phyloP scores from a whole-genome alignment of 306 rosid species.

The Lagenaria siceraria region DNA sequence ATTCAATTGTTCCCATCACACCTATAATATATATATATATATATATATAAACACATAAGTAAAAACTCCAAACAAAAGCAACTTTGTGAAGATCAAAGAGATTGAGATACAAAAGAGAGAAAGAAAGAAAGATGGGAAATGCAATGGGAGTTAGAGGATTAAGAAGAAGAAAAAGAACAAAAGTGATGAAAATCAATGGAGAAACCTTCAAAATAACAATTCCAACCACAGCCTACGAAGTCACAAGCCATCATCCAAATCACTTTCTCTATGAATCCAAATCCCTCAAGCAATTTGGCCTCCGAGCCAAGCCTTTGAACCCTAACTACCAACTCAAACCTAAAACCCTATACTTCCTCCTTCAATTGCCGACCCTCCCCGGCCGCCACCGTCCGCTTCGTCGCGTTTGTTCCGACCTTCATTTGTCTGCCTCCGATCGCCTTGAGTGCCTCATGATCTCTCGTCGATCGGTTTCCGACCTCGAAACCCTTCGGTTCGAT shows the following conservation, averaged over 20 bases:
- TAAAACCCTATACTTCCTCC: conserved; percentile 43
- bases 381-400: neutral
- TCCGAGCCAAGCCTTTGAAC: conserved; percentile 60
- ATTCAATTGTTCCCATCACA: neutral
- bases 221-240: conserved; percentile 43
- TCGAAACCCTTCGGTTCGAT: conserved; percentile 12
- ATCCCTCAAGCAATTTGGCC: conserved; percentile 43
- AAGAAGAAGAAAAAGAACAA: conserved; percentile 34
- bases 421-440: conserved; percentile 53
- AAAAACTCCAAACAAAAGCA: neutral
- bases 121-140: conserved; percentile 48
- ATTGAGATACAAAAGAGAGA: neutral
- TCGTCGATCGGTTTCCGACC: conserved; percentile 48
- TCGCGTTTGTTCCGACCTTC: conserved; percentile 45
- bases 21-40: neutral
- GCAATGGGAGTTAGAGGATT: conserved; percentile 23
- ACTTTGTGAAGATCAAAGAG: neutral
- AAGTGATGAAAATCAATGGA: conserved; percentile 71
- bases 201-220: conserved; percentile 54
- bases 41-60: too few species aligned
- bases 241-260: conserved; percentile 46
- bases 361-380: conserved; percentile 33
- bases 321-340: conserved; percentile 43
- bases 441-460: conserved; percentile 73
- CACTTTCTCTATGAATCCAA: conserved; percentile 48